phyloP scores from a whole-genome alignment of 2,329 filamentous ascomycete genomes.

The Purpureocillium takamizusanense region DNA sequence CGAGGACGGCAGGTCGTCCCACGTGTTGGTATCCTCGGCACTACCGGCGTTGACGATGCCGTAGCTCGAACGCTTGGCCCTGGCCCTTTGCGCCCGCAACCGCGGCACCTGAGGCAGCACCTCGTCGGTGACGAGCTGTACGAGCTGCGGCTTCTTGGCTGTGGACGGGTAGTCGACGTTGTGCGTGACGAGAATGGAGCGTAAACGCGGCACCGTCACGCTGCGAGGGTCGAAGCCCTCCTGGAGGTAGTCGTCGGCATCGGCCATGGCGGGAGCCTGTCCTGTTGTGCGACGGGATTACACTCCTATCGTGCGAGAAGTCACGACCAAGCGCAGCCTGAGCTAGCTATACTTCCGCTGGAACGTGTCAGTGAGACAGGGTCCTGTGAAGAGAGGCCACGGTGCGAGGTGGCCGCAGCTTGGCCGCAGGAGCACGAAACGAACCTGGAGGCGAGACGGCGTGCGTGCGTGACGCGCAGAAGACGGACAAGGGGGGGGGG shows the following conservation, averaged over 20 bases:
- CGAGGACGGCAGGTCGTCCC: constrained; percentile 49
- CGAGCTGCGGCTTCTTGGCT: constrained; percentile 83
- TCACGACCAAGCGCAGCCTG: too few relatives aligned
- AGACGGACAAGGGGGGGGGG: constrained; percentile 1
- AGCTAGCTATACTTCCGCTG: neutral
- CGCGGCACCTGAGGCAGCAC: constrained; percentile 71
- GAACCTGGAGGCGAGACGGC: neutral
- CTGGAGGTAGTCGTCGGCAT: constrained; percentile 76
- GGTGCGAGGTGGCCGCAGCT: constrained; percentile 6
- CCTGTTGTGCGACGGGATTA: too few relatives aligned
- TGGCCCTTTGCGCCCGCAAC: constrained; percentile 64
- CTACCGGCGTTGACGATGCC: constrained; percentile 67
- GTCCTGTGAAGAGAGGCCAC: neutral
- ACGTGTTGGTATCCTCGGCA: constrained; percentile 55
- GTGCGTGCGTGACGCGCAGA: neutral
- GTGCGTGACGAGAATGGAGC: constrained; percentile 85
- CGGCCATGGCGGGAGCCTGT: constrained; percentile 37
- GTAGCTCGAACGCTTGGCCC: constrained; percentile 75
- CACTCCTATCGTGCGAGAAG: too few relatives aligned
- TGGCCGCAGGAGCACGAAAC: constrained; percentile 2
- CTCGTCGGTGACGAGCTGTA: constrained; percentile 73
- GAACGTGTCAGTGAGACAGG: constrained; percentile 4
- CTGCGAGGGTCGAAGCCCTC: constrained; percentile 75
- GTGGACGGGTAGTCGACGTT: constrained; percentile 77
- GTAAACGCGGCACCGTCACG: constrained; percentile 79